Base-by-base conservation (phyloP, 2,329 filamentous ascomycete species). In the Aspergillus vadensis region DNA sequence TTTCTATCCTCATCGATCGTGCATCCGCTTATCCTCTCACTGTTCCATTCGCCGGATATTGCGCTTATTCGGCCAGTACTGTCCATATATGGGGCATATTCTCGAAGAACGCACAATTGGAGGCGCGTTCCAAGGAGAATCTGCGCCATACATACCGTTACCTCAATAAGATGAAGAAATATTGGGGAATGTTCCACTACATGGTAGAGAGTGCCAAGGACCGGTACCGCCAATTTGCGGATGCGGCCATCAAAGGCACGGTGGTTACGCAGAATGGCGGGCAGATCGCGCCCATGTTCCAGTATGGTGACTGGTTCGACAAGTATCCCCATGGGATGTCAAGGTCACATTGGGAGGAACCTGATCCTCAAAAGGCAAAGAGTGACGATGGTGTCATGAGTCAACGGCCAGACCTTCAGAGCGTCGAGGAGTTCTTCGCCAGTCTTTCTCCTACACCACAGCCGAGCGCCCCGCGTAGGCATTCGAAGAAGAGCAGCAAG, bases 161-260 rank as follows among this genome's bases (percentile, higher is more conserved):
- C 69, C 79, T 99, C 48, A 89, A 90, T 57, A 95, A 91, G 76
- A 96, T 98, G 91, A 97, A 97, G 81, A 91, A 91, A 62, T 93
- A 95, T 70, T 99, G 95, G 95, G 95, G 94, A 62, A 96, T 97
- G 90, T 97, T 98, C 72, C 91, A 97, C 73, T 97, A 92, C 79
- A 93, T 98, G 85, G 89, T 92, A 0, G 93, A 98, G 73, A 95
- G 94, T 70, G 83, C 97, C 38, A 92, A 95, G 61, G 90, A 94
- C 57, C 87, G 96, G 63, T 99, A 97, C 73, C 87, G 90, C 55
- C 86, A 88, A 51, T 94, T 92, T 67, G 88, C 92, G 15, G 92
- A 97, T 74, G 89, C 89, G n/a, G 87, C 88, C 30, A 83, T 88
- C 56, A 85, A 87, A 66, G 91, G 91, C 9, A 82, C 74, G 12